Conservation (phyloP, 1,139 yeast genomes). For the Kodamaea anthophila region DNA sequence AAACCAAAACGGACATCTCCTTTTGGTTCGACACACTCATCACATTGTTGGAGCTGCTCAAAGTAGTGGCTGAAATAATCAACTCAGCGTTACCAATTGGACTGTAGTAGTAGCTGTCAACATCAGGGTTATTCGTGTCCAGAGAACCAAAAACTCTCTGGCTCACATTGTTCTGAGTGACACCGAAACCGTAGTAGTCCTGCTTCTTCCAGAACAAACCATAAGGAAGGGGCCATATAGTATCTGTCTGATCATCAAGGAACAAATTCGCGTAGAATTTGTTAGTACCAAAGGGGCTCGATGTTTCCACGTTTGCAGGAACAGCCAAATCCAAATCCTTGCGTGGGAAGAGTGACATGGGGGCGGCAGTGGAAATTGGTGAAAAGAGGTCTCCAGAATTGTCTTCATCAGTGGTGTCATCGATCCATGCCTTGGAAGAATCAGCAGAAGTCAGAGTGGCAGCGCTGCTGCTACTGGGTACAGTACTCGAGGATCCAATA, state of each 20-base stretch:
- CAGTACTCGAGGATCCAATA: background rate
- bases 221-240: slow-evolving; percentile 79
- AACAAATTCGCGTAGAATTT: slow-evolving; percentile 78
- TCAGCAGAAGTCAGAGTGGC: slow-evolving; percentile 5
- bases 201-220: slow-evolving; percentile 55
- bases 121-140: slow-evolving; percentile 18
- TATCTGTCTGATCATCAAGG: slow-evolving; percentile 56
- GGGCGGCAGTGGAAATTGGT: slow-evolving; percentile 43
- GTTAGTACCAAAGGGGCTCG: slow-evolving; percentile 64
- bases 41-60: slow-evolving; percentile 25
- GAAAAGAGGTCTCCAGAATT: slow-evolving; percentile 31
- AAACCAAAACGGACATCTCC: slow-evolving; percentile 51
- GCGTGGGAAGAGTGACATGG: slow-evolving; percentile 44
- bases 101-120: slow-evolving; percentile 42
- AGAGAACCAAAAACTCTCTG: slow-evolving; percentile 66
- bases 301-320: slow-evolving; percentile 43
- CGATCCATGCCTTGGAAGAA: slow-evolving; percentile 1
- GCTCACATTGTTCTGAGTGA: slow-evolving; percentile 54
- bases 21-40: slow-evolving; percentile 46
- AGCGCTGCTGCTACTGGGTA: slow-evolving; percentile 1
- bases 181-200: slow-evolving; percentile 53
- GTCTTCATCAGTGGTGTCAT: slow-evolving; percentile 6
- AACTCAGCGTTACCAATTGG: slow-evolving; percentile 50
- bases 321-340: slow-evolving; percentile 43
- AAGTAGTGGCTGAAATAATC: slow-evolving; percentile 50